Evolutionary conservation across 257 asterid genomes (phyloP).

Genomic region (Plantago ovata): DNA sequence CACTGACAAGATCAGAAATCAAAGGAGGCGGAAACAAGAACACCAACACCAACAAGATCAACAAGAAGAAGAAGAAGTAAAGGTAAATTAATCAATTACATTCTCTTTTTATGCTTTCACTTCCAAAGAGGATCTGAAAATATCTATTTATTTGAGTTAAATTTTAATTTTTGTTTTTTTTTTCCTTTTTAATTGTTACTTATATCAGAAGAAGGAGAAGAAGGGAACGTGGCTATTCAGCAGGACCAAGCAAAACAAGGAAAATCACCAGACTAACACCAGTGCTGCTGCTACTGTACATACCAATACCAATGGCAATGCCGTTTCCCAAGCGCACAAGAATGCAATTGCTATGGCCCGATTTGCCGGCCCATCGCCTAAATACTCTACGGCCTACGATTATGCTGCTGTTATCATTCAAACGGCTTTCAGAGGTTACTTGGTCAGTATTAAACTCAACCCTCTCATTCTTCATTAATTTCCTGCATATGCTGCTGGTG

Average conservation of each 20-base stretch:
- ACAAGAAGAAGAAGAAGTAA: slow-evolving; percentile 28
- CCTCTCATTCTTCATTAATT: neutral
- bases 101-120: too few species aligned
- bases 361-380: slow-evolving; percentile 21
- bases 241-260: slow-evolving; percentile 22
- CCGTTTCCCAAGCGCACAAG: slow-evolving; percentile 17
- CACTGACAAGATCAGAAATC: slow-evolving; percentile 18
- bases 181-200: too few species aligned
- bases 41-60: slow-evolving; percentile 12
- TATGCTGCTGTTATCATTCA: slow-evolving; percentile 34
- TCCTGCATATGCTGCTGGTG: too few species aligned
- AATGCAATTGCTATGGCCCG: slow-evolving; percentile 32
- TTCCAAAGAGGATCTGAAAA: too few species aligned
- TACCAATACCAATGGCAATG: slow-evolving; percentile 1
- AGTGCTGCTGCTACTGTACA: too few species aligned
- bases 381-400: slow-evolving; percentile 12
- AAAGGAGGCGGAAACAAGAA: slow-evolving; percentile 11
- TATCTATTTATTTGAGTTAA: too few species aligned
- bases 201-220: slow-evolving; percentile 32
- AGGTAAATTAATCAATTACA: too few species aligned
- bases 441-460: slow-evolving; percentile 25
- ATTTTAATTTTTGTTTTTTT: too few species aligned
- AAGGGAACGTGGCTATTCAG: slow-evolving; percentile 32
- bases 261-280: neutral
- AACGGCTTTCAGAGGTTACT: slow-evolving; percentile 41